Percentiles rank a stretch among this genome's conserved stretches.
Conservation (phyloP, 2,329 filamentous ascomycete genomes). For the Hymenoscyphus fructigenus region DNA sequence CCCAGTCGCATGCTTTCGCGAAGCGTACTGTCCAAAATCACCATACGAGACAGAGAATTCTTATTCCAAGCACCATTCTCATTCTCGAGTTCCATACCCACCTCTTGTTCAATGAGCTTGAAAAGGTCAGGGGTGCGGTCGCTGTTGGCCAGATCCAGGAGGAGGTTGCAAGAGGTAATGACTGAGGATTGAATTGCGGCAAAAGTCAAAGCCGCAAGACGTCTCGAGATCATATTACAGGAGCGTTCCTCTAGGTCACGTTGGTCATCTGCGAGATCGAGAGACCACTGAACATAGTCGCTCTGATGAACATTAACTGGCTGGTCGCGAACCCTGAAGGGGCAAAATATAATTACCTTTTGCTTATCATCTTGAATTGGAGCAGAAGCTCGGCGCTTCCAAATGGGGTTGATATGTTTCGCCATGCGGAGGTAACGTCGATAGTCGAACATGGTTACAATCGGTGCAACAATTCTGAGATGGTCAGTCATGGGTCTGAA, state of each 20-base stretch:
- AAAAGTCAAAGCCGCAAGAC: constrained; percentile 30
- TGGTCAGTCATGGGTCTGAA: constrained; percentile 14
- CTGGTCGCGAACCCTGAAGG: constrained; percentile 8
- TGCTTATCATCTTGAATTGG: constrained; percentile 26
- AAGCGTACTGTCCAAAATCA: constrained; percentile 42
- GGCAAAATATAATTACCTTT: constrained; percentile 23
- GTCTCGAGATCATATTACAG: constrained; percentile 32
- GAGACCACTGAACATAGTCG: constrained; percentile 44
- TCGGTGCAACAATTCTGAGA: constrained; percentile 24
- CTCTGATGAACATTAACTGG: constrained; percentile 29
- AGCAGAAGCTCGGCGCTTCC: constrained; percentile 34
- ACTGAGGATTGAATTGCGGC: constrained; percentile 39
- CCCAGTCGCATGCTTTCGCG: constrained; percentile 45
- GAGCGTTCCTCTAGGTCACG: constrained; percentile 41
- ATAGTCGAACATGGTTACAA: constrained; percentile 23
- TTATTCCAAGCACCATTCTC: constrained; percentile 43
- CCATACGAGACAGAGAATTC: constrained; percentile 39
- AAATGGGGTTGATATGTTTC: constrained; percentile 37
- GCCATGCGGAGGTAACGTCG: constrained; percentile 32
- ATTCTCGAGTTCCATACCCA: constrained; percentile 33
- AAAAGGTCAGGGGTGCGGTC: constrained; percentile 42
- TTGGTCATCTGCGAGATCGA: constrained; percentile 38
- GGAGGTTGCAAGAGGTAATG: constrained; percentile 42
- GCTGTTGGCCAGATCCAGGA: constrained; percentile 41
- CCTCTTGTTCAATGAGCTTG: constrained; percentile 41